Base-by-base conservation (phyloP, 495 filamentous ascomycete species). In the Parmelia sp. region DNA sequence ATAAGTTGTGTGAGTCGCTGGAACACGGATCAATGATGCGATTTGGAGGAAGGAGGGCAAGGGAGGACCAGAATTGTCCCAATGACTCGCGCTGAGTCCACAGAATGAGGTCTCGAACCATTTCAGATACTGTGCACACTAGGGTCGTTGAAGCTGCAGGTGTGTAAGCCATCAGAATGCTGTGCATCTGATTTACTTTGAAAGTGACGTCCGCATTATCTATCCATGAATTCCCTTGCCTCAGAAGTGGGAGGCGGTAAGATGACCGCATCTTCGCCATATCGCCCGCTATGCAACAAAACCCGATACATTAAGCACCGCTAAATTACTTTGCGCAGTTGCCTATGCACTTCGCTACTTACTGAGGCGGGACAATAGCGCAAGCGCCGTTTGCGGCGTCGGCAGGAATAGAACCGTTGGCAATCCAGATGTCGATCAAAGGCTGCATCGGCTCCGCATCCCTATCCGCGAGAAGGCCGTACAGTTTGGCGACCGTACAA, bases 381-480 rank as follows among this genome's bases (percentile, higher is more conserved):
- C 51, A 61, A 25, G 68, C 78, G 29, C 80, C 79, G 21, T 75
- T 74, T 37, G 82, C 74, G 31, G 80, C 80, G 73, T 89, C 88
- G 1, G 86, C 81, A 3, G 91, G 90, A 65, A 96, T 87, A 35
- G 90, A 86, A 56, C 91, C 90, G 66, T 91, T 90, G 62, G 85
- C 87, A 59, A 90, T 85, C 86, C 92, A 96, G 42, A 96, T 78
- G 70, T 96, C 91, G 66, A 96, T 89, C 70, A 96, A 73, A 15
- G 90, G 88, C 78, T 92, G 90, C 92, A 96, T 95, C 19, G 92
- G 92, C 82, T 96, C 90, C 72, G 92, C 80, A 72, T 95, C 92
- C 72, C 88, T 86, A 42, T 91, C 88, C 61, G 85, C 84, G 59
- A 96, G 81, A 74, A 96, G 85, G 66, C 86, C 85, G 71, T 91